Evolutionary conservation across 768 basidiomycete species (phyloP), one percentile per base, ranked within the genome.

Genomic region (Inosperma sp.): DNA sequence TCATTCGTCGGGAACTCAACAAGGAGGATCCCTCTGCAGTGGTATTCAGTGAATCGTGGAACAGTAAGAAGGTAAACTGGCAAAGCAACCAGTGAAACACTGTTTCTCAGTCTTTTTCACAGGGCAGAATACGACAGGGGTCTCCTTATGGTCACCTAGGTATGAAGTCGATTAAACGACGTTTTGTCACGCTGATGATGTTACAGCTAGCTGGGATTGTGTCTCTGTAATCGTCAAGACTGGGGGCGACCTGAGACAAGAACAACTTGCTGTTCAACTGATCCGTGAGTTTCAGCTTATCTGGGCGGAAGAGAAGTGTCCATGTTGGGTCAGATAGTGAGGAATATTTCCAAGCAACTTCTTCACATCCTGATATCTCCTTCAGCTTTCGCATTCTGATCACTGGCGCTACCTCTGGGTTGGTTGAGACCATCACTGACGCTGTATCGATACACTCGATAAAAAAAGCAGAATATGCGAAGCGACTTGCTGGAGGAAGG

Each of bases 401-500:
- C 55, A 96, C 93, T 1, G 93, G 94, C 5, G 89, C 87, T 39
- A 81, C 81, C 3, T 97, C 96, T 10, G 96, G 94, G 19, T 69
- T 99, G 43, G 92, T 99, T 0, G 96, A 99, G 70, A 99, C 96
- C 0, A 97, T 99, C 57, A 97, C 93, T 3, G 96, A 99, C 59
- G 89, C 95, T 0, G 93, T 98, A 0, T 98, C 96, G 4, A 92
- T 99, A 58, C 96, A 99, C 65, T 98, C 96, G 1, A 96, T 99
- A 67, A 99, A 99, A 76, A 99, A 99, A 70, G 88, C 92, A 3
- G 95, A 96, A 65, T 98, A 98, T 67, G 94, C 95, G 2, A 81
- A 91, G 58, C 77, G 92, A 48, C 68, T 95, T 48, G 80, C 91
- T 3, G 80, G 82, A 58, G 87, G 92, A 26, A 79, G 83, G 48